These are phyloP conservation scores for Protomyces lactucae-debilis DNA, from an alignment of 1,139 yeast species.

Conservation along the genomic window DNA sequence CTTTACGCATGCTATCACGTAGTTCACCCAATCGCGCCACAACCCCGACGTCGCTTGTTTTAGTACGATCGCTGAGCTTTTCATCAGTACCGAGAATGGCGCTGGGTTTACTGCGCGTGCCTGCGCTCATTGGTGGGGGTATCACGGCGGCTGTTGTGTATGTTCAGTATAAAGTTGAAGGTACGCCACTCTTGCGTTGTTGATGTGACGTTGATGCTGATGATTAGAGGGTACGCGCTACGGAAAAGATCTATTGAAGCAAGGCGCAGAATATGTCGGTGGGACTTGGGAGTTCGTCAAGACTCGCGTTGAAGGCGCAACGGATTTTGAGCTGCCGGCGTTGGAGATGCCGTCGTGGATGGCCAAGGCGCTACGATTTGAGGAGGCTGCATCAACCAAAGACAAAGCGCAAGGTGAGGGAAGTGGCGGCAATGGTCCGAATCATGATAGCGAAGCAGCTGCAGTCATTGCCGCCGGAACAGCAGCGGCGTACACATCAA, in stretches of 20 bases:
- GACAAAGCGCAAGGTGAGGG: neutral
- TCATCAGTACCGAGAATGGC: constrained; percentile 46
- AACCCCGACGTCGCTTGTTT: neutral
- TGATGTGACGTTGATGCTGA: neutral
- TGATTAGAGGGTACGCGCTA: constrained; percentile 61
- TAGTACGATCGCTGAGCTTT: constrained; percentile 1
- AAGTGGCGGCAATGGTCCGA: constrained; percentile 12
- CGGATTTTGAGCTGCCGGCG: constrained; percentile 8
- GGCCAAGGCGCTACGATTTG: constrained; percentile 7
- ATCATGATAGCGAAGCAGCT: constrained; percentile 34
- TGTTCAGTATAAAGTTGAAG: constrained; percentile 79
- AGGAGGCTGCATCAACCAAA: neutral
- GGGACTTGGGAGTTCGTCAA: constrained; percentile 3
- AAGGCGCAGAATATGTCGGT: constrained; percentile 50
- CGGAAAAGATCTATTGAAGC: constrained; percentile 60
- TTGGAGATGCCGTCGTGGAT: constrained; percentile 14
- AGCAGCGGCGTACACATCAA: constrained; percentile 38
- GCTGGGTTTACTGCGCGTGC: constrained; percentile 56
- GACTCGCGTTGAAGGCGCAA: constrained; percentile 41
- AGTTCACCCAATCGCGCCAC: neutral
- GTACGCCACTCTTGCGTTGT: constrained; percentile 12
- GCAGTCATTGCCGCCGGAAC: constrained; percentile 43
- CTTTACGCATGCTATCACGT: constrained; percentile 6
- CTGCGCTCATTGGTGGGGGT: constrained; percentile 84
- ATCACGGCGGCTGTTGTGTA: constrained; percentile 93